A percentile compares a stretch with the other conserved stretches of the same genome.
Evolutionary conservation across 192 early-diverging fungal species (phyloP).

Genomic region (Funneliformis mosseae): DNA sequence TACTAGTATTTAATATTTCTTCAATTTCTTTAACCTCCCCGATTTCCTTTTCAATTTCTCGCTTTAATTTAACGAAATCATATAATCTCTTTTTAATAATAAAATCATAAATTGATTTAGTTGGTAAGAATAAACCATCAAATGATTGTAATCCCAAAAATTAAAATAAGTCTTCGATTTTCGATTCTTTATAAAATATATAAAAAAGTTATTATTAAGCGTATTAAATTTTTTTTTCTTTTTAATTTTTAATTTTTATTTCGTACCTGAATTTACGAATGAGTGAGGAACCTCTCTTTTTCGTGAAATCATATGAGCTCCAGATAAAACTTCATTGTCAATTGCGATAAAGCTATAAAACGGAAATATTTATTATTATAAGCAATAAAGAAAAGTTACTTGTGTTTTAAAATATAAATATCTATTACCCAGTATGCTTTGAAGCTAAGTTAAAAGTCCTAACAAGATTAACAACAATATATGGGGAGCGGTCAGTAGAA

Average conservation of each 20-base stretch:
- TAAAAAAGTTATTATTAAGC: background rate
- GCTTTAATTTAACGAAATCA: background rate
- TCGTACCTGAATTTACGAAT: background rate
- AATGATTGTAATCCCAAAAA: constrained; percentile 30
- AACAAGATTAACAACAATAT: background rate
- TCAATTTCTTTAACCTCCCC: background rate
- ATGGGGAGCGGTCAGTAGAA: too few relatives aligned
- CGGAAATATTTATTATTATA: too few relatives aligned
- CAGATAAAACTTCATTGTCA: too few relatives aligned
- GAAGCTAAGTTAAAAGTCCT: background rate
- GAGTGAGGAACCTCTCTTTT: too few relatives aligned
- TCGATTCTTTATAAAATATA: background rate
- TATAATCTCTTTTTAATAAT: background rate
- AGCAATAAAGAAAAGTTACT: too few relatives aligned
- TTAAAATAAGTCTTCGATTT: constrained; percentile 9
- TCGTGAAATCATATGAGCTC: too few relatives aligned
- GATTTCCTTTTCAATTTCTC: background rate
- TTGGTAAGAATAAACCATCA: constrained; percentile 20
- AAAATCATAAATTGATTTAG: background rate
- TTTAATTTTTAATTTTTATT: background rate
- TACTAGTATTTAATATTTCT: background rate
- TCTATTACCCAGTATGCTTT: constrained; percentile 20
- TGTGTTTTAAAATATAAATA: background rate
- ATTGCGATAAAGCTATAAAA: too few relatives aligned
- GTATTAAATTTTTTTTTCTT: background rate